Evolutionary conservation across 352 stramenopile genomes (phyloP).

Genomic region (Thraustotheca clavata): DNA sequence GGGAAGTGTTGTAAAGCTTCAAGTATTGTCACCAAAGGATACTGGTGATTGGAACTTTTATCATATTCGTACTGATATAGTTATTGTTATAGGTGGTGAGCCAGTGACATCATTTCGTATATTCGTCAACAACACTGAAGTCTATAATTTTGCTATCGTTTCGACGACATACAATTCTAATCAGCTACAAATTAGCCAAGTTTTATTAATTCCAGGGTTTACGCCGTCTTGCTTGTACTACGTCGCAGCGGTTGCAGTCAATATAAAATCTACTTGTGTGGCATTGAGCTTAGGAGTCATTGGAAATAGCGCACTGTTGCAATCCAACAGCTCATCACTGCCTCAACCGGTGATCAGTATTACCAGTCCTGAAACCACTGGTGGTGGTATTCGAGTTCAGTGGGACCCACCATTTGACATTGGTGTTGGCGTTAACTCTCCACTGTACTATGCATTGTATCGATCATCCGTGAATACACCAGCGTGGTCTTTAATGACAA

Average conservation of each 20-base stretch:
- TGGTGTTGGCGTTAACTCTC: neutral
- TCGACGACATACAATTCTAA: neutral
- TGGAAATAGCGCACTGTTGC: neutral
- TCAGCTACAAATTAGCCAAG: neutral
- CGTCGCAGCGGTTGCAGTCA: neutral
- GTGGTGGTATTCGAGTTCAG: neutral
- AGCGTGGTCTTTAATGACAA: neutral
- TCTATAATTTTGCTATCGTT: neutral
- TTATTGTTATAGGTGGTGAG: neutral
- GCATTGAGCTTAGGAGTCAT: neutral
- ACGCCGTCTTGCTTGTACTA: neutral
- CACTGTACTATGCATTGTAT: neutral
- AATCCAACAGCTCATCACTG: neutral
- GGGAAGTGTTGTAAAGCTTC: constrained; percentile 3
- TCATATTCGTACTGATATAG: neutral
- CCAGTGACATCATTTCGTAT: neutral
- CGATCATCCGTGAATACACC: neutral
- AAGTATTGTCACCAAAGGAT: neutral
- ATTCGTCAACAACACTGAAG: constrained; percentile 2
- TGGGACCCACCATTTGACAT: constrained; percentile 9
- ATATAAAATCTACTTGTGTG: constrained; percentile 1
- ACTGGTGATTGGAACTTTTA: neutral
- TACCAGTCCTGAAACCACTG: neutral
- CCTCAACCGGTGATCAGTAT: neutral
- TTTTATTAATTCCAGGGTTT: constrained; percentile 1